These are phyloP conservation scores for Protomyces arabidopsidicola DNA, from an alignment of 1,139 yeast species.

Conservation along the genomic window DNA sequence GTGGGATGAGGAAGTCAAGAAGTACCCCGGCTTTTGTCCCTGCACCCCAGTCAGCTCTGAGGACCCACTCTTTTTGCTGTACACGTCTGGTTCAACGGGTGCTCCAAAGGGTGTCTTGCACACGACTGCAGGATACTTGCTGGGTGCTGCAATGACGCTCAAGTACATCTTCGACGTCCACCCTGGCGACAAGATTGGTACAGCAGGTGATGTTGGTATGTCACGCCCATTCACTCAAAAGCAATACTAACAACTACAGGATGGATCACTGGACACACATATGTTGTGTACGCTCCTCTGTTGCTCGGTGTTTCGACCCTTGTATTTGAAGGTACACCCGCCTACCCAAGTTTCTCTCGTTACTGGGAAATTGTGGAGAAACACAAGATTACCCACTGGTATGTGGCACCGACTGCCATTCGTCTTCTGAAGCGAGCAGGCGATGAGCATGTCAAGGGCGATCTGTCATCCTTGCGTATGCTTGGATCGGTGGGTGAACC, in stretches of 20 bases:
- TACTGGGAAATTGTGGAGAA: constrained; percentile 95
- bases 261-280: constrained; percentile 98
- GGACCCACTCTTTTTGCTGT: constrained; percentile 87
- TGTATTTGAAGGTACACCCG: constrained; percentile 96
- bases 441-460: constrained; percentile 81
- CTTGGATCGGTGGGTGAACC: constrained; percentile 99
- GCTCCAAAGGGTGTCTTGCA: constrained; percentile 98
- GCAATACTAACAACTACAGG: constrained; percentile 38
- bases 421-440: constrained; percentile 94
- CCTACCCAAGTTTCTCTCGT: constrained; percentile 92
- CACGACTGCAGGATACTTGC: constrained; percentile 85
- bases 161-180: constrained; percentile 91
- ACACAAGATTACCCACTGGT: constrained; percentile 92
- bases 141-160: constrained; percentile 93
- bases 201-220: constrained; percentile 87
- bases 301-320: constrained; percentile 83
- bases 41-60: constrained; percentile 85
- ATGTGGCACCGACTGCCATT: constrained; percentile 97
- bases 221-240: too few species aligned
- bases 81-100: constrained; percentile 96
- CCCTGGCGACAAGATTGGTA: constrained; percentile 79
- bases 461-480: constrained; percentile 83
- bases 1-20: constrained; percentile 85
- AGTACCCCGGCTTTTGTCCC: constrained; percentile 78
- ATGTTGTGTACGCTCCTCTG: constrained; percentile 91